phyloP scores from a whole-genome alignment of 441 rosid species.

The Mallotus japonicus region DNA sequence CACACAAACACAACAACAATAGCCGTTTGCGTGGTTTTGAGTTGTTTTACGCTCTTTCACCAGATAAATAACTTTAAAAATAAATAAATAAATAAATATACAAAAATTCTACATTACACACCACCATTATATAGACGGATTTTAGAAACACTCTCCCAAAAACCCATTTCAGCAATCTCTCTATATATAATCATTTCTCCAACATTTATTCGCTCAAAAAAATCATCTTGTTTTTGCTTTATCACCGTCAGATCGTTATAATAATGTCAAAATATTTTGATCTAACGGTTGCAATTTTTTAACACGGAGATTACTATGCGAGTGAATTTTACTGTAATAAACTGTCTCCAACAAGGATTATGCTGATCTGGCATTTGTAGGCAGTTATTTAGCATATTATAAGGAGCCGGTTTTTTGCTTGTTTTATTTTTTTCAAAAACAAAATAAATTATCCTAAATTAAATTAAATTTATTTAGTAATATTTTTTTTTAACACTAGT shows the following conservation, averaged over 20 bases:
- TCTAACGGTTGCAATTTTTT: not conserved
- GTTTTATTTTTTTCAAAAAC: not conserved
- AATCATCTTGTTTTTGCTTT: not conserved
- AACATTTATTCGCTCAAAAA: not conserved
- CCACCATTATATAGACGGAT: not conserved
- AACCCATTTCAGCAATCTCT: not conserved
- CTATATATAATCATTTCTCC: not conserved
- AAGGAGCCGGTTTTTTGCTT: constrained; percentile 1
- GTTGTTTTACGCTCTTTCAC: constrained; percentile 36
- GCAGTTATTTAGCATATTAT: not conserved
- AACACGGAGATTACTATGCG: constrained; percentile 15
- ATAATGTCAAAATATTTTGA: not conserved
- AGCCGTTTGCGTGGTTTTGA: constrained; percentile 49
- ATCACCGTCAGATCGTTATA: not conserved
- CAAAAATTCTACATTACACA: not conserved
- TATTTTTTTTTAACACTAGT: too few species aligned
- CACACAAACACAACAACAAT: constrained; percentile 32
- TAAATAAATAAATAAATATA: too few species aligned
- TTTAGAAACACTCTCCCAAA: not conserved
- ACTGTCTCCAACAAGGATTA: constrained; percentile 1
- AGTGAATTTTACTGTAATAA: not conserved
- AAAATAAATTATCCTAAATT: too few species aligned
- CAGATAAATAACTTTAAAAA: constrained; percentile 15
- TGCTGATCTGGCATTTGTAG: constrained; percentile 14
- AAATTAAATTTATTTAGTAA: too few species aligned